phyloP scores from a whole-genome alignment of 2,329 filamentous ascomycete genomes.

The Trichoderma sp. region DNA sequence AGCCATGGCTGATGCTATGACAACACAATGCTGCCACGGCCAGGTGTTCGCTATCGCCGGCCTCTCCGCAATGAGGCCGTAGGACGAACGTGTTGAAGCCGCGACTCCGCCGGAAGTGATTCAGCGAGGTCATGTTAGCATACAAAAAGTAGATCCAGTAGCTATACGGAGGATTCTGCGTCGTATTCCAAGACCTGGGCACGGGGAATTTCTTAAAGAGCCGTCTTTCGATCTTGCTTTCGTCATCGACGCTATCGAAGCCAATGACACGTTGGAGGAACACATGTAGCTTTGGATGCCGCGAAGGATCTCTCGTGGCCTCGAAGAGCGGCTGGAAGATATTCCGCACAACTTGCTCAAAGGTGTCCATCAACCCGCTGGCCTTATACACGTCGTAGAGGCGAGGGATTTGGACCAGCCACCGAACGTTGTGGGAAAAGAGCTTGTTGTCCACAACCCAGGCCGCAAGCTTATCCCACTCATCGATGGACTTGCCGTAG shows the following conservation, averaged over 20 bases:
- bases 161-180: slow-evolving; percentile 95
- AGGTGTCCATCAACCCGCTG: slow-evolving; percentile 81
- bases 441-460: slow-evolving; percentile 99
- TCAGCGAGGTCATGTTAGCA: slow-evolving; percentile 89
- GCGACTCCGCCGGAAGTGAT: slow-evolving; percentile 84
- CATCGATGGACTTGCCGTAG: slow-evolving; percentile 86
- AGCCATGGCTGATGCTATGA: slow-evolving; percentile 94
- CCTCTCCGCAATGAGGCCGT: slow-evolving; percentile 93
- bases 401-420: slow-evolving; percentile 93
- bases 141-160: slow-evolving; percentile 99
- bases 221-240: slow-evolving; percentile 92
- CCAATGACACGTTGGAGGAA: slow-evolving; percentile 95
- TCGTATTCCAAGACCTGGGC: slow-evolving; percentile 83
- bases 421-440: slow-evolving; percentile 95
- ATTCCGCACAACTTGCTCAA: slow-evolving; percentile 87
- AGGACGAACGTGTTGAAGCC: slow-evolving; percentile 96
- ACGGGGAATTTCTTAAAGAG: slow-evolving; percentile 96
- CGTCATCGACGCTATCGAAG: slow-evolving; percentile 96
- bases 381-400: slow-evolving; percentile 96
- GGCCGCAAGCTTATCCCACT: slow-evolving; percentile 98
- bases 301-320: slow-evolving; percentile 82
- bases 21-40: slow-evolving; percentile 89
- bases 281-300: slow-evolving; percentile 88
- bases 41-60: slow-evolving; percentile 93
- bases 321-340: slow-evolving; percentile 94